phyloP scores from a whole-genome alignment of 1,284 basidiomycete genomes.

The Tylopilus sp. region DNA sequence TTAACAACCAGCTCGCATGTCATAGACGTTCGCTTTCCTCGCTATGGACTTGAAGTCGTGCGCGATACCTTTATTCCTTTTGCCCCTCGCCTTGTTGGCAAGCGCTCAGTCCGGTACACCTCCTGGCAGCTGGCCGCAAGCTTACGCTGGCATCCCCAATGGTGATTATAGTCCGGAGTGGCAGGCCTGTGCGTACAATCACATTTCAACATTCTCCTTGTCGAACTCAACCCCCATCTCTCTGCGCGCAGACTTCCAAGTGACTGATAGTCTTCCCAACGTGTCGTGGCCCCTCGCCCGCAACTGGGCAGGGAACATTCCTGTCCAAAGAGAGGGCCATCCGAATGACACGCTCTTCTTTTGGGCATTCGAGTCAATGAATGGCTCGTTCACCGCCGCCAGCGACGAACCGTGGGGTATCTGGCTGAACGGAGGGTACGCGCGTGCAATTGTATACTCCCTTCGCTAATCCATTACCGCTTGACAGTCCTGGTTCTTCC shows the following conservation, averaged over 20 bases:
- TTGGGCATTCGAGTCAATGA: slow-evolving; percentile 59
- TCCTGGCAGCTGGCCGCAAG: slow-evolving; percentile 34
- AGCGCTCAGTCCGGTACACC: slow-evolving; percentile 27
- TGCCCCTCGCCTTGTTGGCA: slow-evolving; percentile 9
- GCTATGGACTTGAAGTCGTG: slow-evolving; percentile 22
- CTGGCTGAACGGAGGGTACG: slow-evolving; percentile 72
- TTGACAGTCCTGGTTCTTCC: slow-evolving; percentile 61
- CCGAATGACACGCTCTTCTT: slow-evolving; percentile 74
- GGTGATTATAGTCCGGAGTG: slow-evolving; percentile 55
- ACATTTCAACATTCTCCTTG: background rate
- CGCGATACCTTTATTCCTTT: slow-evolving; percentile 4
- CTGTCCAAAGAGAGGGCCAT: slow-evolving; percentile 59
- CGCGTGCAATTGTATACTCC: background rate
- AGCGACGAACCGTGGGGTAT: slow-evolving; percentile 64
- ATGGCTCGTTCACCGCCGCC: slow-evolving; percentile 53
- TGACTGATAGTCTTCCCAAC: slow-evolving; percentile 56
- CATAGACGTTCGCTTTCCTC: background rate
- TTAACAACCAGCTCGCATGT: background rate
- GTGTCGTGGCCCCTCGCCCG: slow-evolving; percentile 54
- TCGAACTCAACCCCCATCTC: background rate
- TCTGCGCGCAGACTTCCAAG: slow-evolving; percentile 47
- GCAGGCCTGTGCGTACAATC: slow-evolving; percentile 52
- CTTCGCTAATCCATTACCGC: background rate
- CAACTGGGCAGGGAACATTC: slow-evolving; percentile 66
- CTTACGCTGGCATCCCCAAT: slow-evolving; percentile 32